Percentiles rank a stretch among this genome's conserved stretches.
These are phyloP conservation scores for Boletus speciosus DNA, from an alignment of 768 basidiomycete species.

Conservation along the genomic window DNA sequence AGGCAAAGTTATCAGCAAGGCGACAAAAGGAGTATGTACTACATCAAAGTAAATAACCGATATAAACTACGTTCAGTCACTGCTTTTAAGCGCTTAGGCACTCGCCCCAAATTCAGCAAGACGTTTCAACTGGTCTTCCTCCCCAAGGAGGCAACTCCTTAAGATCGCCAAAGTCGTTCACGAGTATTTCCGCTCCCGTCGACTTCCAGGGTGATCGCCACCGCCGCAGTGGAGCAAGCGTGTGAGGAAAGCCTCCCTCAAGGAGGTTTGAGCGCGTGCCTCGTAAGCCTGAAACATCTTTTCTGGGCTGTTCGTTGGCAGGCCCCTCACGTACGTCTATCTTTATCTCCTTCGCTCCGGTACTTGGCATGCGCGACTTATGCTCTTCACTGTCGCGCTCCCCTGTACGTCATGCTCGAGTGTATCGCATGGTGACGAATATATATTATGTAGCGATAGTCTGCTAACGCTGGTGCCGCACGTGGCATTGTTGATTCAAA, in stretches of 20 bases:
- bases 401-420: slow-evolving; percentile 8
- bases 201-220: slow-evolving; percentile 5
- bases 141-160: slow-evolving; percentile 14
- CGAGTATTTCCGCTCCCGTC: slow-evolving; percentile 15
- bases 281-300: slow-evolving; percentile 1
- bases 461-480: not conserved
- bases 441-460: not conserved
- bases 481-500: not conserved
- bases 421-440: not conserved
- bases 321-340: not conserved
- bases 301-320: not conserved
- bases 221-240: slow-evolving; percentile 11
- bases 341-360: not conserved
- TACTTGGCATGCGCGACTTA: slow-evolving; percentile 3
- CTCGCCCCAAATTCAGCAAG: not conserved
- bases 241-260: slow-evolving; percentile 8
- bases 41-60: not conserved
- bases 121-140: not conserved
- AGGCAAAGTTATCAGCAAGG: not conserved
- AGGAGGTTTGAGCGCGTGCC: not conserved
- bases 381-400: slow-evolving; percentile 4
- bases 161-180: slow-evolving; percentile 12
- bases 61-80: not conserved
- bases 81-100: too few species aligned
- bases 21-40: slow-evolving; percentile 5